These are phyloP conservation scores for Berberis thunbergii DNA, from an alignment of 164 flowering plant species.

Conservation along the genomic window DNA sequence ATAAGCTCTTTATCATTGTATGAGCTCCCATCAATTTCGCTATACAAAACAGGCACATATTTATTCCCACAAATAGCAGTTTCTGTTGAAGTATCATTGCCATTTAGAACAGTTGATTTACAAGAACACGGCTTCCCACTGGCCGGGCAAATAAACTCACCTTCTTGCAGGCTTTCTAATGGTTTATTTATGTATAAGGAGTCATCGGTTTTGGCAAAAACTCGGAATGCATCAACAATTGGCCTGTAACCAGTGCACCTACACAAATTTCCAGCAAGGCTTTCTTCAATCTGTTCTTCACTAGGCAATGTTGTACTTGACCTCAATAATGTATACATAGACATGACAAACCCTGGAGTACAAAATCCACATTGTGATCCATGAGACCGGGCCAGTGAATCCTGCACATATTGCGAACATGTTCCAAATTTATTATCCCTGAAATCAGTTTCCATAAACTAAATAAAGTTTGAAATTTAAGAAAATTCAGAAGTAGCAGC, in stretches of 20 bases:
- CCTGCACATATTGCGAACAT: conserved; percentile 31
- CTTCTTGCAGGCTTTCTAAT: conserved; percentile 23
- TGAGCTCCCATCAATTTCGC: conserved; percentile 63
- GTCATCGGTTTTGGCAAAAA: conserved; percentile 89
- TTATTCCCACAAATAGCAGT: conserved; percentile 10
- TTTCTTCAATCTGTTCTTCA: conserved; percentile 88
- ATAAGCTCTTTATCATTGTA: conserved; percentile 79
- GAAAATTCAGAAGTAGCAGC: no score
- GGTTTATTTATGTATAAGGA: conserved; percentile 37
- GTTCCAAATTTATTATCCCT: no score
- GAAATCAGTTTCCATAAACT: no score
- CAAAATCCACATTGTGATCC: conserved; percentile 99
- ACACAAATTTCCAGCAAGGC: conserved; percentile 90
- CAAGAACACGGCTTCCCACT: conserved; percentile 96
- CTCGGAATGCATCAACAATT: conserved; percentile 88
- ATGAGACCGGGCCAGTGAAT: conserved; percentile 71
- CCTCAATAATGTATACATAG: conserved; percentile 87
- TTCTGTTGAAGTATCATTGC: conserved; percentile 7
- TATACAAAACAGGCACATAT: conserved; percentile 42
- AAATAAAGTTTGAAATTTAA: no score
- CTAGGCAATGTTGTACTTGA: conserved; percentile 59
- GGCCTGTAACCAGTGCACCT: conserved; percentile 99
- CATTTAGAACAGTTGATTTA: conserved; percentile 25
- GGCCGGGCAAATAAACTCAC: conserved; percentile 69
- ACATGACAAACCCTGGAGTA: conserved; percentile 98